Conservation (phyloP, 306 rosid species). For the Begonia masoniana region DNA sequence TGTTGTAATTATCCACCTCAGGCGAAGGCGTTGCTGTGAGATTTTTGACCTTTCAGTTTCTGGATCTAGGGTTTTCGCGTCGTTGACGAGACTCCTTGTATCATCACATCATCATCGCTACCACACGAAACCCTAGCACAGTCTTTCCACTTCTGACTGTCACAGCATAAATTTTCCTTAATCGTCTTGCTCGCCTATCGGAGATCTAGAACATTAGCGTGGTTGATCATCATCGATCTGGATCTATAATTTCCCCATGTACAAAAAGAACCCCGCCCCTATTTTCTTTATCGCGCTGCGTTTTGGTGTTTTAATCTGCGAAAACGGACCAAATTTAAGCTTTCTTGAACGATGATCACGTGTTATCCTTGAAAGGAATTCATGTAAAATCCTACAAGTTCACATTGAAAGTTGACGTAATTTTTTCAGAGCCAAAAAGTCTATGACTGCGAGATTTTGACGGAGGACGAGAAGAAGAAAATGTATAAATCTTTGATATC, state of each 20-base stretch:
- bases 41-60: constrained; percentile 82
- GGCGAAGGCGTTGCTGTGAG: constrained; percentile 17
- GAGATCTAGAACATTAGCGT: constrained; percentile 2
- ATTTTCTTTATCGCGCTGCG: background rate
- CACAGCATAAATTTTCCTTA: too few relatives aligned
- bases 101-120: constrained; percentile 18
- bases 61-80: constrained; percentile 89
- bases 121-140: constrained; percentile 44
- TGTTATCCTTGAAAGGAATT: constrained; percentile 15
- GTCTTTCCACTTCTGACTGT: constrained; percentile 7
- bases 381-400: constrained; percentile 17
- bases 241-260: constrained; percentile 44
- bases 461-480: constrained; percentile 23
- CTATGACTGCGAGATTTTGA: constrained; percentile 5
- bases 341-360: constrained; percentile 33
- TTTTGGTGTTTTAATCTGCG: constrained; percentile 33
- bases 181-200: background rate
- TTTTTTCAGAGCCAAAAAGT: constrained; percentile 11
- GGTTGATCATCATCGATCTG: constrained; percentile 34
- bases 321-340: constrained; percentile 57
- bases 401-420: constrained; percentile 29
- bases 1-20: constrained; percentile 1
- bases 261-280: constrained; percentile 17
- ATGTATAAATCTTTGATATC: constrained; percentile 83
- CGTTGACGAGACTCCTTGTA: constrained; percentile 24